A percentile compares a stretch with the other conserved stretches of the same genome.
These are phyloP conservation scores for Pouteria glomerata DNA, from an alignment of 148 eudicot genomes.

Conservation along the genomic window DNA sequence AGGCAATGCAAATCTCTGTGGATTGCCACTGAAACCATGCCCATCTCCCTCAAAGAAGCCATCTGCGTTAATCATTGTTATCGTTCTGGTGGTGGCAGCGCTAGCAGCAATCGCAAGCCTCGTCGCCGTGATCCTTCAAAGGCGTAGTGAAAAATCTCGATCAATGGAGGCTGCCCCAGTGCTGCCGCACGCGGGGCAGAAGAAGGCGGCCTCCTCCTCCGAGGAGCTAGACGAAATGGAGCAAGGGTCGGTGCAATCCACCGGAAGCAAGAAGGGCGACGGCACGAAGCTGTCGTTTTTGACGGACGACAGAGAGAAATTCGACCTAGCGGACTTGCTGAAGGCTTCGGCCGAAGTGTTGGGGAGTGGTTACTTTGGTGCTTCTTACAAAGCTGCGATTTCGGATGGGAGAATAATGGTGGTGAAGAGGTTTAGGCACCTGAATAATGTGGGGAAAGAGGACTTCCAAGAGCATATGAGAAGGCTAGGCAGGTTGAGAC, in stretches of 20 bases:
- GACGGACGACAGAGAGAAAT: slow-evolving; percentile 39
- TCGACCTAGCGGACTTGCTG: slow-evolving; percentile 58
- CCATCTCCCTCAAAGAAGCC: not conserved
- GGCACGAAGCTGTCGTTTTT: slow-evolving; percentile 48
- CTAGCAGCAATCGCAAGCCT: slow-evolving; percentile 22
- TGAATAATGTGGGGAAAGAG: slow-evolving; percentile 72
- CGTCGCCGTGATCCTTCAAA: slow-evolving; percentile 16
- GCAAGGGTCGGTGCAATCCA: slow-evolving; percentile 10
- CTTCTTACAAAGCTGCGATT: slow-evolving; percentile 66
- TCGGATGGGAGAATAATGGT: slow-evolving; percentile 37
- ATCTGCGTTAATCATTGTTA: slow-evolving; percentile 12
- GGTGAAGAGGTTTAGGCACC: slow-evolving; percentile 76
- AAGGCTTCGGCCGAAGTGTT: slow-evolving; percentile 72
- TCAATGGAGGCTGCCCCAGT: no score
- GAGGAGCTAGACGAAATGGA: slow-evolving; percentile 22
- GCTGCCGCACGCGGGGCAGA: no score
- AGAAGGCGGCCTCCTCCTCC: not conserved
- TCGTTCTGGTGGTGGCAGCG: slow-evolving; percentile 4
- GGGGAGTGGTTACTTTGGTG: slow-evolving; percentile 78
- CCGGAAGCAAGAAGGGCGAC: slow-evolving; percentile 7
- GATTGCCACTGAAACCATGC: slow-evolving; percentile 40
- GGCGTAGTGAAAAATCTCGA: no score
- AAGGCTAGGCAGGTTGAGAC: slow-evolving; percentile 59
- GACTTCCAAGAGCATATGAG: slow-evolving; percentile 87
- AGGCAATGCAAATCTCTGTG: slow-evolving; percentile 62